A percentile compares a stretch with the other conserved stretches of the same genome.
Evolutionary conservation across 805 yeast genomes (phyloP).

Genomic region (Ogataea chonburiensis): DNA sequence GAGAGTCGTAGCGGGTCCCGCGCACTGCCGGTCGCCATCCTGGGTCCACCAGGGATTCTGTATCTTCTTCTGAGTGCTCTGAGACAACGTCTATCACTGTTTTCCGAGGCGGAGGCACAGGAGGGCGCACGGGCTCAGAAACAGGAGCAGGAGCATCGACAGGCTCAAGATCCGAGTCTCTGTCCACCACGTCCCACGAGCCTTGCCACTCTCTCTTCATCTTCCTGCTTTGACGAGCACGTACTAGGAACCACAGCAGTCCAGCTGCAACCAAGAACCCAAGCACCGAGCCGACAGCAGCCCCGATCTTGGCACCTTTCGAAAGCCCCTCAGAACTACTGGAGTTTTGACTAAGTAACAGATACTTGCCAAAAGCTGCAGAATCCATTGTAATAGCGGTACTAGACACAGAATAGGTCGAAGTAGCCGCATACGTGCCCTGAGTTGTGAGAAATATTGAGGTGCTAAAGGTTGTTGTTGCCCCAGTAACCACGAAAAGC

Average conservation of each 20-base stretch:
- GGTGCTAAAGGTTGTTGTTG: conserved; percentile 28
- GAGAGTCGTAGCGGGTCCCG: conserved; percentile 23
- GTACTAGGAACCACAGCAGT: conserved; percentile 15
- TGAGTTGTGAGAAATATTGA: conserved; percentile 22
- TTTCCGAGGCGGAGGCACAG: conserved; percentile 21
- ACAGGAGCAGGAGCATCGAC: conserved; percentile 12
- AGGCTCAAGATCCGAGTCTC: neutral
- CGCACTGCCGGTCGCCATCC: neutral
- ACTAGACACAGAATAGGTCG: conserved; percentile 18
- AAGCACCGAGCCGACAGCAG: conserved; percentile 27
- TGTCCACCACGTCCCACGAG: neutral
- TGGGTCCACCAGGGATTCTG: neutral
- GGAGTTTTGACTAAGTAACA: neutral
- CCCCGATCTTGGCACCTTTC: conserved; percentile 32
- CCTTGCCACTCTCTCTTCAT: neutral
- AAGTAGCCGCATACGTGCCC: conserved; percentile 15
- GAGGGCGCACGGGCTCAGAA: too few species aligned
- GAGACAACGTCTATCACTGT: conserved; percentile 30
- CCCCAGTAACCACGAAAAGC: conserved; percentile 30
- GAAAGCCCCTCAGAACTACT: conserved; percentile 14
- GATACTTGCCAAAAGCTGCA: conserved; percentile 16
- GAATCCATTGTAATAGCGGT: conserved; percentile 32
- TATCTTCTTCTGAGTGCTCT: conserved; percentile 29
- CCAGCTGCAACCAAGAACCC: conserved; percentile 20
- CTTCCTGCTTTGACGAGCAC: neutral